phyloP scores from a whole-genome alignment of 1,284 basidiomycete species.

The Cryptococcus sp. region DNA sequence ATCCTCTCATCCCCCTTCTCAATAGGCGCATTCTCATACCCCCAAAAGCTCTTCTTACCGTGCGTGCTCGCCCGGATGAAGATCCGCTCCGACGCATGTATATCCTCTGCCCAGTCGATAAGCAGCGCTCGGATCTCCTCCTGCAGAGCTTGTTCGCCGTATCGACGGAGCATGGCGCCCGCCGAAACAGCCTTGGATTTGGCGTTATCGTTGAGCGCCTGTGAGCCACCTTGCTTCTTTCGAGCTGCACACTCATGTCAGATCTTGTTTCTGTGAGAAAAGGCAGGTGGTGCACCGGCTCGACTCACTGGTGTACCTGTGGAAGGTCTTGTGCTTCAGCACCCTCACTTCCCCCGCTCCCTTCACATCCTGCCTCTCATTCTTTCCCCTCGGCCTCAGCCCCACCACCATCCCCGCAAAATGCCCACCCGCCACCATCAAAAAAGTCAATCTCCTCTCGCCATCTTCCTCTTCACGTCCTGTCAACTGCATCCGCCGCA shows the following conservation, averaged over 20 bases:
- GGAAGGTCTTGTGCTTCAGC: slow-evolving; percentile 91
- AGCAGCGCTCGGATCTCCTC: slow-evolving; percentile 87
- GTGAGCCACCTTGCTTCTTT: slow-evolving; percentile 94
- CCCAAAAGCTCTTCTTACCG: slow-evolving; percentile 81
- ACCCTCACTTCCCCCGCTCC: slow-evolving; percentile 66
- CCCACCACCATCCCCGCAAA: slow-evolving; percentile 87
- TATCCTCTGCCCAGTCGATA: slow-evolving; percentile 77
- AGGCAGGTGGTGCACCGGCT: not conserved
- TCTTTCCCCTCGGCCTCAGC: slow-evolving; percentile 54
- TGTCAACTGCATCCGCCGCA: slow-evolving; percentile 64
- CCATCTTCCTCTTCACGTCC: slow-evolving; percentile 52
- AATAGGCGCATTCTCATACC: slow-evolving; percentile 69
- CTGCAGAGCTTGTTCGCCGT: slow-evolving; percentile 87
- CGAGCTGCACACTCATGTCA: slow-evolving; percentile 61
- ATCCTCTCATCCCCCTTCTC: slow-evolving; percentile 69
- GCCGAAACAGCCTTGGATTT: slow-evolving; percentile 92
- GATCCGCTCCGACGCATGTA: slow-evolving; percentile 74
- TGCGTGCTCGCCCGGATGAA: slow-evolving; percentile 83
- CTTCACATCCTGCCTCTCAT: slow-evolving; percentile 56
- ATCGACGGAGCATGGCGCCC: slow-evolving; percentile 88
- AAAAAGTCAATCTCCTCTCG: slow-evolving; percentile 82
- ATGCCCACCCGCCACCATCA: slow-evolving; percentile 96
- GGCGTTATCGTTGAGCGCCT: slow-evolving; percentile 86
- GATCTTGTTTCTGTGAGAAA: not conserved
- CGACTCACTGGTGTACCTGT: slow-evolving; percentile 87